Conservation (phyloP, 352 stramenopile genomes). For the Pythium periplocum region DNA sequence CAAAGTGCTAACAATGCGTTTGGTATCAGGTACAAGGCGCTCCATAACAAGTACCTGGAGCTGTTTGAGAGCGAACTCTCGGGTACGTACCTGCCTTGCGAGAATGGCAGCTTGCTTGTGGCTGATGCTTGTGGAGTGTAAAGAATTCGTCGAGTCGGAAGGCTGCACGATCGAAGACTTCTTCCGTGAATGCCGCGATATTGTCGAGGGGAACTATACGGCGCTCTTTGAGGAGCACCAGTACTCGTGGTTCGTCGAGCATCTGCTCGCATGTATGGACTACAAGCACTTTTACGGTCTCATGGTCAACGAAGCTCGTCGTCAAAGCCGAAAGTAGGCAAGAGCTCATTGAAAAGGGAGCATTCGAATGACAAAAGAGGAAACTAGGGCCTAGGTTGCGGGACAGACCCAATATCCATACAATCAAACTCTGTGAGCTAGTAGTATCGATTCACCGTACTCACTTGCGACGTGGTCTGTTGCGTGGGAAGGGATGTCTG, state of each 20-base stretch:
- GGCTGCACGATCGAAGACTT: slow-evolving; percentile 60
- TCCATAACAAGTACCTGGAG: slow-evolving; percentile 69
- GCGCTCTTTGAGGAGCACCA: slow-evolving; percentile 66
- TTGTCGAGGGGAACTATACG: slow-evolving; percentile 53
- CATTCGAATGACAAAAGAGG: neutral
- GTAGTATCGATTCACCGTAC: too few relatives aligned
- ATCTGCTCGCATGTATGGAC: slow-evolving; percentile 73
- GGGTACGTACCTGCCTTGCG: slow-evolving; percentile 15
- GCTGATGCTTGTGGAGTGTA: neutral
- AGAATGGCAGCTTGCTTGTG: neutral
- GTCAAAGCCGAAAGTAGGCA: slow-evolving; percentile 46
- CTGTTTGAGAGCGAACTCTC: slow-evolving; percentile 70
- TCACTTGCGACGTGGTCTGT: too few relatives aligned
- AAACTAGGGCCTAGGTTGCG: neutral
- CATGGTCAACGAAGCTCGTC: slow-evolving; percentile 73
- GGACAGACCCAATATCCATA: too few relatives aligned
- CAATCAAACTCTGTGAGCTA: too few relatives aligned
- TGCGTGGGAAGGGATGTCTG: too few relatives aligned
- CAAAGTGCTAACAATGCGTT: neutral
- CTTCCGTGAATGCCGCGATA: slow-evolving; percentile 57
- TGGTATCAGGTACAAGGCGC: slow-evolving; percentile 49
- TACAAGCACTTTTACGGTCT: slow-evolving; percentile 80
- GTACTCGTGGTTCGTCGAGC: slow-evolving; percentile 75
- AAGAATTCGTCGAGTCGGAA: slow-evolving; percentile 73
- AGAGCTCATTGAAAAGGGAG: neutral